A percentile compares a stretch with the other conserved stretches of the same genome.
Conservation (phyloP, 805 yeast species). For the Candida montana region DNA sequence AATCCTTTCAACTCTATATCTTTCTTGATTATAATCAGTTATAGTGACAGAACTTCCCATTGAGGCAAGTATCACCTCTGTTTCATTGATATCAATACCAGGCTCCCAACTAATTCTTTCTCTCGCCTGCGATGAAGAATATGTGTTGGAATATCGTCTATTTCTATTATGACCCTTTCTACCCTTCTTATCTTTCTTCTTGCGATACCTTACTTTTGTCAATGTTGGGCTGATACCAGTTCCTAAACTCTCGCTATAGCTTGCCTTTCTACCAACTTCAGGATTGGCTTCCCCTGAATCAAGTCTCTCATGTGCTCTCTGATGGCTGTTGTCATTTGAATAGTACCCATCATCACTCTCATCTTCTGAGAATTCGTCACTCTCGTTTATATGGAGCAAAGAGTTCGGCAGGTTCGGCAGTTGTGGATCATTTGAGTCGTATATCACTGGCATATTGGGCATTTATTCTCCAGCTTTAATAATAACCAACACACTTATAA, state of each 20-base stretch:
- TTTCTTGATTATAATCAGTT: conserved; percentile 41
- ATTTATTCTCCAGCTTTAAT: not conserved
- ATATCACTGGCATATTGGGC: conserved; percentile 15
- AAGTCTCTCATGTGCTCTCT: no score
- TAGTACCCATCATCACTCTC: not conserved
- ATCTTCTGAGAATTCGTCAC: conserved; percentile 21
- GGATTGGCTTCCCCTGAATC: no score
- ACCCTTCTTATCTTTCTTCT: conserved; percentile 1
- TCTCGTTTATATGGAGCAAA: conserved; percentile 17
- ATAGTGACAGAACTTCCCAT: conserved; percentile 50
- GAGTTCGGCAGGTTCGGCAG: conserved; percentile 34
- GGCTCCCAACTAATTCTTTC: conserved; percentile 53
- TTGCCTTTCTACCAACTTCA: no score
- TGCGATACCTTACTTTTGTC: no score
- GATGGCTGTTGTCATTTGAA: not conserved
- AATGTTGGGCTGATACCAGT: no score
- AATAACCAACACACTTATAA: no score
- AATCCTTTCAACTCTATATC: conserved; percentile 40
- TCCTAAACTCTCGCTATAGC: no score
- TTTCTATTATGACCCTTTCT: conserved; percentile 8
- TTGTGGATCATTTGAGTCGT: conserved; percentile 38
- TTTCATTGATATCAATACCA: conserved; percentile 47
- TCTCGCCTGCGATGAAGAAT: conserved; percentile 30
- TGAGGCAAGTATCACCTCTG: conserved; percentile 44
- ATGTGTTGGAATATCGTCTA: conserved; percentile 31